Evolutionary conservation across 495 filamentous ascomycete genomes (phyloP).

Genomic region (Chaetomium fimeti): DNA sequence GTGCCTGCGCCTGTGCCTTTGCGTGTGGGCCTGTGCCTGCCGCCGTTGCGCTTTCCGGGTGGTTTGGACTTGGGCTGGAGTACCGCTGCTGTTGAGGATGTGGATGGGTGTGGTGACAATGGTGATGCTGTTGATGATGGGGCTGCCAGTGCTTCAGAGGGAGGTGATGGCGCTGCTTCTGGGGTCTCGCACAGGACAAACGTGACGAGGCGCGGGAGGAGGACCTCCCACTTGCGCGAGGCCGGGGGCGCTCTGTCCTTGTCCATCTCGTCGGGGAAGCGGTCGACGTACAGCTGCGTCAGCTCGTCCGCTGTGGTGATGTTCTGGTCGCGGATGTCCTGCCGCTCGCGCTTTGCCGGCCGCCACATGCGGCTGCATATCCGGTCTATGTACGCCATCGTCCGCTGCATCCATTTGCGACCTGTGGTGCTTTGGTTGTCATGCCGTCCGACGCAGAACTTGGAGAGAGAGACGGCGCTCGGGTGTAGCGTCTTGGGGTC

Average conservation of each 20-base stretch:
- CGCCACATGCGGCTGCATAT: slow-evolving; percentile 4
- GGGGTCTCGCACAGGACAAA: background rate
- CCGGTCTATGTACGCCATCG: background rate
- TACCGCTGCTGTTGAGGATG: background rate
- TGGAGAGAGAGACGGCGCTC: background rate
- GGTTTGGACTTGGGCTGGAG: background rate
- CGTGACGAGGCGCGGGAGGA: slow-evolving; percentile 3
- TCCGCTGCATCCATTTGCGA: background rate
- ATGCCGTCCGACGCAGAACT: background rate
- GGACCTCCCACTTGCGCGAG: background rate
- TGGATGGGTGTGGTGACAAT: no score
- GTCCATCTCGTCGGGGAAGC: background rate
- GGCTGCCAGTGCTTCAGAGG: no score
- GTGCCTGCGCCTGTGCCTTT: no score
- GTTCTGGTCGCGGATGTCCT: background rate
- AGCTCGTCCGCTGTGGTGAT: background rate
- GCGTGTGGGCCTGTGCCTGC: no score
- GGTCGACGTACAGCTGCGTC: background rate
- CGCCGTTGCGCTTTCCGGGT: background rate
- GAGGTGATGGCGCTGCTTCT: background rate
- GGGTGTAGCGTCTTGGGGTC: background rate
- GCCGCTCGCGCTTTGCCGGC: background rate
- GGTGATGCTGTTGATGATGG: no score
- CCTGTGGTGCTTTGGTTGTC: background rate
- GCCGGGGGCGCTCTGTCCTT: no score